Evolutionary conservation across 305 asterid genomes (phyloP).

Genomic region (Solanum hybrid): DNA sequence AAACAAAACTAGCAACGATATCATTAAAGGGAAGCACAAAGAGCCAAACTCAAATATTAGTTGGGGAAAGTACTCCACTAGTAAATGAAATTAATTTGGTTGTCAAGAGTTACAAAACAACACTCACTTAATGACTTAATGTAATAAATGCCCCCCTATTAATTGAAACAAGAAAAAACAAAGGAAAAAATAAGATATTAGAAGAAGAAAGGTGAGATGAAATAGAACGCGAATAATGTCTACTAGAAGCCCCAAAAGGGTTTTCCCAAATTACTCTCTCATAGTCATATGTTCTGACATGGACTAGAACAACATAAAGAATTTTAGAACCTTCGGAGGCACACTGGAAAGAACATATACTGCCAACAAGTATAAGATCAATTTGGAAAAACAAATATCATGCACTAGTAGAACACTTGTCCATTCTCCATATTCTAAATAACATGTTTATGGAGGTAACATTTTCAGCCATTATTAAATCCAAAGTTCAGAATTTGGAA

Average conservation of each 20-base stretch:
- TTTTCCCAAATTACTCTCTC: not conserved
- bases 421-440: no score
- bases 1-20: not conserved
- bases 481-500: no score
- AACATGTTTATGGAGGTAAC: no score
- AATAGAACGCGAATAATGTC: not conserved
- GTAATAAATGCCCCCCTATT: no score
- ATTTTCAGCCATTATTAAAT: no score
- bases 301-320: no score
- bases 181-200: not conserved
- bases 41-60: not conserved
- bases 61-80: not conserved
- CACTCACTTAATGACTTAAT: not conserved
- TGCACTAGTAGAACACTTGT: no score
- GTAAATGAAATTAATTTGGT: not conserved
- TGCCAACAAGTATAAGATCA: no score
- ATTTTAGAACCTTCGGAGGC: no score
- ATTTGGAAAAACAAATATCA: no score
- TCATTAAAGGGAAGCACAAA: not conserved
- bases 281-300: not conserved
- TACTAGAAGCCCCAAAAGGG: not conserved
- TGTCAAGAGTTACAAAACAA: not conserved
- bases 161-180: not conserved
- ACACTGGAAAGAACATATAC: no score
- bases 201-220: not conserved